These are phyloP conservation scores for Pythium apleroticum DNA, from an alignment of 352 stramenopile genomes.

Conservation along the genomic window DNA sequence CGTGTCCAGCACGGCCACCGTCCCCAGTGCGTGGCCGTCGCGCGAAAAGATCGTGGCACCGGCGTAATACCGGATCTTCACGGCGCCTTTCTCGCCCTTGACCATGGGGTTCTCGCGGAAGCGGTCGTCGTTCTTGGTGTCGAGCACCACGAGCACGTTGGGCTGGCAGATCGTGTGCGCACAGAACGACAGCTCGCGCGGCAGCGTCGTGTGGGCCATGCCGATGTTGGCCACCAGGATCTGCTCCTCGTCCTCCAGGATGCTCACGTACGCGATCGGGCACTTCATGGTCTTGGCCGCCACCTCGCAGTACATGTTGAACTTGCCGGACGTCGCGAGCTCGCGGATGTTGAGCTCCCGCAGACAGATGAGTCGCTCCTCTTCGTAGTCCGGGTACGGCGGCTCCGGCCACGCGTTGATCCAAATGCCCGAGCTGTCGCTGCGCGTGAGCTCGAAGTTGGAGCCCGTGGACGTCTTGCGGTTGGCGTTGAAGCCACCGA, in stretches of 20 bases:
- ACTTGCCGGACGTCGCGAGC: conserved; percentile 70
- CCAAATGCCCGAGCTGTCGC: conserved; percentile 64
- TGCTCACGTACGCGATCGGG: conserved; percentile 84
- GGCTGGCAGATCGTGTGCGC: conserved; percentile 85
- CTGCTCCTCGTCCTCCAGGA: conserved; percentile 85
- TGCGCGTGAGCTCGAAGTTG: conserved; percentile 45
- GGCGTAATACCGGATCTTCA: conserved; percentile 88
- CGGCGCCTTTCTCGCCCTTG: conserved; percentile 76
- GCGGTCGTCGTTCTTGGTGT: conserved; percentile 83
- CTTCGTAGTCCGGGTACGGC: conserved; percentile 76
- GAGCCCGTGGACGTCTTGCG: conserved; percentile 70
- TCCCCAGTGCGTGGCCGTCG: conserved; percentile 76
- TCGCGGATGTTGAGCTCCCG: conserved; percentile 80
- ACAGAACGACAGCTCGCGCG: conserved; percentile 83
- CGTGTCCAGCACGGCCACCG: conserved; percentile 83
- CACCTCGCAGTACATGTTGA: conserved; percentile 89
- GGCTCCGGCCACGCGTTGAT: conserved; percentile 83
- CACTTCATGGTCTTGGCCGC: conserved; percentile 88
- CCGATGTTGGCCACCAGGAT: conserved; percentile 83
- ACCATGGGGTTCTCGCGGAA: conserved; percentile 89
- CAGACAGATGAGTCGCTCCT: conserved; percentile 70
- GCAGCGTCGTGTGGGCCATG: conserved; percentile 78
- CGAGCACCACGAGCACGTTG: conserved; percentile 76
- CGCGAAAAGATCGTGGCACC: conserved; percentile 81
- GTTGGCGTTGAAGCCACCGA: conserved; percentile 24